phyloP scores from a whole-genome alignment of 2,329 filamentous ascomycete species.

The Epichloe coenophiala region DNA sequence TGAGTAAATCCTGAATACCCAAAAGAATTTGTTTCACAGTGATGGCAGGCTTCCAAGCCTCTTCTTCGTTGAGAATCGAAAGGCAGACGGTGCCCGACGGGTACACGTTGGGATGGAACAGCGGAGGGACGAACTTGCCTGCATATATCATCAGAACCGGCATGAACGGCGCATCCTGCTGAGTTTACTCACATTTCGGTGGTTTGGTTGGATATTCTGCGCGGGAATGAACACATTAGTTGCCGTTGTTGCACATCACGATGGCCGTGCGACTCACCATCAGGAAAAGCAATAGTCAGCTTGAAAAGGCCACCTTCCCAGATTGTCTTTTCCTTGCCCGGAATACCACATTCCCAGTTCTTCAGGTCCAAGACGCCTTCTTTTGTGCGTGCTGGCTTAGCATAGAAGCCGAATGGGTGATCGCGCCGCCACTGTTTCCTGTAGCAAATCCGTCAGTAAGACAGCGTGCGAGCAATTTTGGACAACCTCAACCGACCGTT shows the following conservation, averaged over 20 bases:
- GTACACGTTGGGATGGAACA: slow-evolving; percentile 98
- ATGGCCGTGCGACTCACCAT: slow-evolving; percentile 47
- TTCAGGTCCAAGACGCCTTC: slow-evolving; percentile 82
- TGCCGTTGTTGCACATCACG: not conserved
- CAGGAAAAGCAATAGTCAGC: slow-evolving; percentile 80
- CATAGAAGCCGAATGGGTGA: slow-evolving; percentile 95
- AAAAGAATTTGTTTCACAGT: slow-evolving; percentile 96
- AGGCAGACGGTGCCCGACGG: slow-evolving; percentile 95
- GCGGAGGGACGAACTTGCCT: slow-evolving; percentile 93
- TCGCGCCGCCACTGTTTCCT: slow-evolving; percentile 96
- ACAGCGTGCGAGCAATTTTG: not conserved
- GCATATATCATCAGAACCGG: not conserved
- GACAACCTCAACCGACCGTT: slow-evolving; percentile 48
- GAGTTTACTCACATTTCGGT: slow-evolving; percentile 70
- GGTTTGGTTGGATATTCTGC: slow-evolving; percentile 96
- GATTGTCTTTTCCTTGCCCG: slow-evolving; percentile 90
- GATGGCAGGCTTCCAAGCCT: slow-evolving; percentile 96
- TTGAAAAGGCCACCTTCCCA: slow-evolving; percentile 99
- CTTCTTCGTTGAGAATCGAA: slow-evolving; percentile 94
- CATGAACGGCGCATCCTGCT: not conserved
- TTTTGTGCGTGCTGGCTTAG: slow-evolving; percentile 67
- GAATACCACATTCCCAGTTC: slow-evolving; percentile 91
- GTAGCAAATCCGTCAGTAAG: slow-evolving; percentile 11
- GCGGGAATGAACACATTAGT: not conserved
- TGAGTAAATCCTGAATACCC: slow-evolving; percentile 87